Base-by-base conservation (phyloP, 768 basidiomycete genomes). In the Boletus sp. region DNA sequence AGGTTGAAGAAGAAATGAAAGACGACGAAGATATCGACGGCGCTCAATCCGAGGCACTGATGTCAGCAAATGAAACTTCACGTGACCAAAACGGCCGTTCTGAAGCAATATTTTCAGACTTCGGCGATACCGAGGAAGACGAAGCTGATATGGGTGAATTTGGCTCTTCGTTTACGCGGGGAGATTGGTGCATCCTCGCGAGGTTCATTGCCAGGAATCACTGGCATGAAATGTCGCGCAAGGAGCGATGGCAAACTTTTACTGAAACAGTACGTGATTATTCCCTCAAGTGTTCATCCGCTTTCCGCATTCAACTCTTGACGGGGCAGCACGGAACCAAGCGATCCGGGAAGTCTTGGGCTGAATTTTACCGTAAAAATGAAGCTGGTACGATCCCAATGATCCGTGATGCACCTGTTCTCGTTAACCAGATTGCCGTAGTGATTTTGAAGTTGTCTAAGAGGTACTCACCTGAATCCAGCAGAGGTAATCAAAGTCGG, bases 111-210 rank as follows among this genome's bases (percentile, higher is more conserved):
- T 49, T 42, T 58, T 43, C 55, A 54, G 59, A 64, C 54, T 55
- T 52, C 43, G 58, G 49, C 55, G 64, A 64, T 47, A 66, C 65
- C 35, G 68, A 70, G 40, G 67, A 61, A 34, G 69, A 67, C 42
- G 68, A 63, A 46, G 57, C 56, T 54, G 56, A 78, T 21, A 85
- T 87, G 84, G 83, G 85, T 11, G 64, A 61, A 49, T 72, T 64
- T 47, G 80, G 83, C 15, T 68, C 66, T 37, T 57, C 77, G 5
- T 84, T 83, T 57, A 81, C 77, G 25, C 74, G 77, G n/a, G 83
- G 83, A n/a, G 87, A 89, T 63, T 69, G 80, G 52, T 79, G 83
- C 55, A 74, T 79, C 44, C 73, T 83, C 47, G 84, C 85, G 14
- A 81, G 77, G 58, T 79, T 85, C 68, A 79, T 87, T 34, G 79